Base-by-base conservation (phyloP, 768 basidiomycete genomes). In the Mycena filopes region DNA sequence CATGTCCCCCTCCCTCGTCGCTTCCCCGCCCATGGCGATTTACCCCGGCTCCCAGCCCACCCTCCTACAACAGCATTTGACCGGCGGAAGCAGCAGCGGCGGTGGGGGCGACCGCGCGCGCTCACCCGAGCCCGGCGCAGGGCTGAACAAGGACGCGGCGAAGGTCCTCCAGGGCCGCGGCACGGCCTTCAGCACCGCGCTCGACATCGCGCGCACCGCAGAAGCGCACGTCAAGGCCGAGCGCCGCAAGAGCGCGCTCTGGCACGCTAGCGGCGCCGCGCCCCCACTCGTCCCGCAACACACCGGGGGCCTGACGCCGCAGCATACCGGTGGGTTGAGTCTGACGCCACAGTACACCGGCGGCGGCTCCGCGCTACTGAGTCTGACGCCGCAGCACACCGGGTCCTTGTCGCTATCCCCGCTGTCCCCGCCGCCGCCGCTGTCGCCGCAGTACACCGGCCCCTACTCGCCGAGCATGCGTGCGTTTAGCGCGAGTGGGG, bases 141-240 rank as follows among this genome's bases (percentile, higher is more conserved):
- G n/a, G n/a, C n/a, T n/a, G n/a, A n/a, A n/a, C n/a, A 53, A 20
- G 15, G 16, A 15, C 31, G 11, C 63, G 63, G 55, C 51, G 12
- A 1, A 36, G 10, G 36, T 48, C 38, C 60, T 63, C 9, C 43
- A n/a, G 49, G 66, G 54, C 40, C 70, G 80, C 25, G 78, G 74
- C 4, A 80, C 79, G 11, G 76, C 77, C 1, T 83, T 83, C 66
- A 73, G 75, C 28, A 75, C 78, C 45, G 82, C 81, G n/a, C 70
- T 83, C 60, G 82, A 80, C 60, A 71, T 77, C 25, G 82, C 83
- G 13, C 72, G 77, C 28, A 81, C 78, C 72, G 77, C 76, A 10
- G 82, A 81, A 65, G 69, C 68, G 23, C 75, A 75, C 25, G 73
- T 74, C 31, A 57, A 59, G 45, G 36, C 29, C 60, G 67, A 64